Conservation (phyloP, 768 basidiomycete species). For the Tricholoma bakamatsutake region DNA sequence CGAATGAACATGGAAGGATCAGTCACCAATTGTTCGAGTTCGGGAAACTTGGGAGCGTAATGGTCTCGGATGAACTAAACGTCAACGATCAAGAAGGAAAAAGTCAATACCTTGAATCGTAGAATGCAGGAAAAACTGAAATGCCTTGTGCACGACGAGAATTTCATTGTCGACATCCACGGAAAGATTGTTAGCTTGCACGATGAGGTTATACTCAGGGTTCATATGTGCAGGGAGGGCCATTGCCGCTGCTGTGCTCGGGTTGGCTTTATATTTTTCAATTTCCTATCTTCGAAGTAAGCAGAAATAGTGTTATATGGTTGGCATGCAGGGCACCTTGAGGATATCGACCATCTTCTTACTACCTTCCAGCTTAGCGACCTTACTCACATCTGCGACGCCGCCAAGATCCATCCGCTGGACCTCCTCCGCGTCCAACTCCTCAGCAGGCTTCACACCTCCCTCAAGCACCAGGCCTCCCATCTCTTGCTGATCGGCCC, state of each 20-base stretch:
- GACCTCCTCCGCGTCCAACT: slow-evolving; percentile 91
- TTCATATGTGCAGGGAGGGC: slow-evolving; percentile 79
- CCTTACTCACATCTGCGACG: slow-evolving; percentile 80
- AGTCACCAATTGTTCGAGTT: slow-evolving; percentile 90
- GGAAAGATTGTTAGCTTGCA: slow-evolving; percentile 95
- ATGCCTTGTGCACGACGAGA: slow-evolving; percentile 89
- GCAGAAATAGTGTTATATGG: not conserved
- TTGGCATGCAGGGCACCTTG: slow-evolving; percentile 39
- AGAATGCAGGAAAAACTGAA: slow-evolving; percentile 10
- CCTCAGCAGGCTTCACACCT: slow-evolving; percentile 90
- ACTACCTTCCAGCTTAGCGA: slow-evolving; percentile 86
- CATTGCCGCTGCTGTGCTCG: slow-evolving; percentile 75
- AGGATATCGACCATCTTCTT: slow-evolving; percentile 86
- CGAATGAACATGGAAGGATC: slow-evolving; percentile 92
- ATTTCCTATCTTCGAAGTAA: slow-evolving; percentile 59
- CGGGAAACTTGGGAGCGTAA: slow-evolving; percentile 92
- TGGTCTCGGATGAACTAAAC: slow-evolving; percentile 94
- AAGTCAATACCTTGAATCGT: slow-evolving; percentile 11
- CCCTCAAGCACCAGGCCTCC: slow-evolving; percentile 73
- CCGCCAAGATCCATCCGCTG: slow-evolving; percentile 86
- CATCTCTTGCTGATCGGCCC: slow-evolving; percentile 37
- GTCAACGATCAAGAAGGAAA: slow-evolving; percentile 3
- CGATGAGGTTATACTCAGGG: slow-evolving; percentile 94
- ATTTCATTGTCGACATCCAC: slow-evolving; percentile 99
- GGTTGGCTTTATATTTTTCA: slow-evolving; percentile 75